phyloP scores from a whole-genome alignment of 441 rosid genomes.

The Bocquillonia castaneifolia region DNA sequence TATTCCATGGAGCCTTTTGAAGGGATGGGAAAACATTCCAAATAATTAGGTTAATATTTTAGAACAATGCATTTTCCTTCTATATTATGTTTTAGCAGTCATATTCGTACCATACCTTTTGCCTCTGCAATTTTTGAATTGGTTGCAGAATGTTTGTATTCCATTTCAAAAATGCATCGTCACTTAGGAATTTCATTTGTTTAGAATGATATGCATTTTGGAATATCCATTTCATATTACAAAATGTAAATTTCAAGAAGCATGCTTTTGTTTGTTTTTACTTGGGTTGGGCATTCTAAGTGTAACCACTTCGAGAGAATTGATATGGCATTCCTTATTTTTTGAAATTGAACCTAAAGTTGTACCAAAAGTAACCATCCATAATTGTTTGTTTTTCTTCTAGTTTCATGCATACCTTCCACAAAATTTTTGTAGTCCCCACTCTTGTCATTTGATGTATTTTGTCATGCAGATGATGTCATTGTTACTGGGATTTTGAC shows the following conservation, averaged over 20 bases:
- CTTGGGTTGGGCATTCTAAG: not conserved
- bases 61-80: not conserved
- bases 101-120: not conserved
- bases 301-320: not conserved
- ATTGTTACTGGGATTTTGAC: slow-evolving; percentile 83
- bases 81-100: not conserved
- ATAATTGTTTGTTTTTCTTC: not conserved
- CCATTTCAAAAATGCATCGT: not conserved
- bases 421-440: not conserved
- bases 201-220: not conserved
- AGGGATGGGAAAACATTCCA: not conserved
- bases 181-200: not conserved
- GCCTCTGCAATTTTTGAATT: not conserved
- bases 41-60: not conserved
- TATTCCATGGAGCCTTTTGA: not conserved
- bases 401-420: not conserved
- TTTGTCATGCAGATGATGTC: slow-evolving; percentile 67
- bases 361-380: not conserved
- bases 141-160: not conserved
- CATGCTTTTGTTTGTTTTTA: not conserved
- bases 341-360: not conserved
- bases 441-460: not conserved
- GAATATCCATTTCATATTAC: not conserved
- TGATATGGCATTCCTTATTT: not conserved
- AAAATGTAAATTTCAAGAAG: not conserved